Evolutionary conservation across 2,329 filamentous ascomycete genomes (phyloP).

Genomic region (Ceratocystis variospora): DNA sequence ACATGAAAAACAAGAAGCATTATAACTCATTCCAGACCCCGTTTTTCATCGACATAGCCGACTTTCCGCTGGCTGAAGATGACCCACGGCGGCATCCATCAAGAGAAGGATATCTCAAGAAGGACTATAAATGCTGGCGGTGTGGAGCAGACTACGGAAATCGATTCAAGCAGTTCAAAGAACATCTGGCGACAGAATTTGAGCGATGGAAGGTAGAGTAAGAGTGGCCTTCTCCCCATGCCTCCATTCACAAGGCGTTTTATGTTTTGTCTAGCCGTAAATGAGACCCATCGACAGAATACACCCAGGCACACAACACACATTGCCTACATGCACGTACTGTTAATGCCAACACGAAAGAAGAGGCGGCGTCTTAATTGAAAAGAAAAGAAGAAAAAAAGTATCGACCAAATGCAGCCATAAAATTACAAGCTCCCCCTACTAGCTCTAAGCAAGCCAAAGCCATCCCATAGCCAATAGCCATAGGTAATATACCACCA

Average conservation of each 20-base stretch:
- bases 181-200: constrained; percentile 63
- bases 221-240: constrained; percentile 17
- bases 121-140: constrained; percentile 69
- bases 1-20: constrained; percentile 68
- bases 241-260: too few relatives aligned
- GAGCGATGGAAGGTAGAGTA: constrained; percentile 57
- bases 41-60: constrained; percentile 66
- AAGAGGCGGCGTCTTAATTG: neutral
- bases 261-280: too few relatives aligned
- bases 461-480: neutral
- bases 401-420: neutral
- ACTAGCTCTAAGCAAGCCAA: neutral
- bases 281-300: too few relatives aligned
- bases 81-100: constrained; percentile 49
- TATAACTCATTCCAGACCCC: constrained; percentile 83
- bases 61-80: constrained; percentile 59
- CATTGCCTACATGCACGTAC: too few relatives aligned
- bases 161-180: constrained; percentile 58
- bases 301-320: too few relatives aligned
- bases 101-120: constrained; percentile 43
- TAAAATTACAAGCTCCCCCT: constrained; percentile 6
- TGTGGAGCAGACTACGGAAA: constrained; percentile 64
- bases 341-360: neutral
- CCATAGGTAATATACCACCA: neutral
- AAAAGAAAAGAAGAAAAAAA: neutral